phyloP scores from a whole-genome alignment of 352 stramenopile species.

The Phytophthora crassamura region DNA sequence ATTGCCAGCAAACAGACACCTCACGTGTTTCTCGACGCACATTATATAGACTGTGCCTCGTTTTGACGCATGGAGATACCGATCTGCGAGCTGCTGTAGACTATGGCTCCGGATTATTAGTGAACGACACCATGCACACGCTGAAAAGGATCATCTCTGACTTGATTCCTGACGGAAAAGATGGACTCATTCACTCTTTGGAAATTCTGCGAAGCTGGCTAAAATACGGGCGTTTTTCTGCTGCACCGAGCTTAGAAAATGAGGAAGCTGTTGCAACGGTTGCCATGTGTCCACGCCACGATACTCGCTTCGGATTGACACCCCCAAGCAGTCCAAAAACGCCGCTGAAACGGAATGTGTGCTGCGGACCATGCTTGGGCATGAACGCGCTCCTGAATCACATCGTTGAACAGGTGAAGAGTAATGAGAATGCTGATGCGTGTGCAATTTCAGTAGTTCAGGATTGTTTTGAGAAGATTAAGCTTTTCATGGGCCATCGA shows the following conservation, averaged over 20 bases:
- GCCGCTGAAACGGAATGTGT: background rate
- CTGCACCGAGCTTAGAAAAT: background rate
- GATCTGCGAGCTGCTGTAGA: background rate
- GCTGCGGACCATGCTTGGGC: background rate
- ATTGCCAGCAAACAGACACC: background rate
- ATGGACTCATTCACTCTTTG: background rate
- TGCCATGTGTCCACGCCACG: background rate
- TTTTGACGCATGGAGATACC: conserved; percentile 16
- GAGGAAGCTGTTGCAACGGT: background rate
- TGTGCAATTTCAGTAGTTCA: background rate
- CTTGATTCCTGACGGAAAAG: background rate
- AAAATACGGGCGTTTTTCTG: conserved; percentile 4
- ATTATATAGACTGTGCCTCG: conserved; percentile 4
- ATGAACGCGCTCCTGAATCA: background rate
- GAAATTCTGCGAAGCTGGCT: background rate
- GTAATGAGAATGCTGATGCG: background rate
- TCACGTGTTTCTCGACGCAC: background rate
- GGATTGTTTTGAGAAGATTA: conserved; percentile 2
- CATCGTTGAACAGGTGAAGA: background rate
- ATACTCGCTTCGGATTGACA: background rate
- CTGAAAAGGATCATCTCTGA: conserved; percentile 1
- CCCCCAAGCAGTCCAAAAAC: too few relatives aligned
- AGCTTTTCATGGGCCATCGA: conserved; percentile 11
- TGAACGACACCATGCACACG: conserved; percentile 1
- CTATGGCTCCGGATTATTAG: conserved; percentile 1